A percentile compares a stretch with the other conserved stretches of the same genome.
Evolutionary conservation across 2,329 filamentous ascomycete genomes (phyloP).

Genomic region (Aureobasidium sp.): DNA sequence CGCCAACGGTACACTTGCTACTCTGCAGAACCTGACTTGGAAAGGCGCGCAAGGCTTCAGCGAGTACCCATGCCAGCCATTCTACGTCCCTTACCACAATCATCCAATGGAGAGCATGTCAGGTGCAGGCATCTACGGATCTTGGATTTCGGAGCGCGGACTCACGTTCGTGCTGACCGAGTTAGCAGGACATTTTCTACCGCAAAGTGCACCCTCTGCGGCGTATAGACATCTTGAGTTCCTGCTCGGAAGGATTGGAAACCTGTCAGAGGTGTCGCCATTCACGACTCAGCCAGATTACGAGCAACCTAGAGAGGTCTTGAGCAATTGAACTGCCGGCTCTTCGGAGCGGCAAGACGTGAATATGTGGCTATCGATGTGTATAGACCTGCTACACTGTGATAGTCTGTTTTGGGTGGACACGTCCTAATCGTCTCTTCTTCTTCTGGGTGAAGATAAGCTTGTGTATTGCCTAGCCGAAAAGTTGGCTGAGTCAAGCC

Average conservation of each 20-base stretch:
- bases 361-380: no score
- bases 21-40: constrained; percentile 25
- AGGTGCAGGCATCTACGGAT: constrained; percentile 19
- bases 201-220: not conserved
- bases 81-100: constrained; percentile 19
- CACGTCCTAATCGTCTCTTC: no score
- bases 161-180: constrained; percentile 21
- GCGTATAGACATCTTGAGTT: constrained; percentile 3
- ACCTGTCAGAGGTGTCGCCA: constrained; percentile 33
- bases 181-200: constrained; percentile 19
- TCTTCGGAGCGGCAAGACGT: no score
- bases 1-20: constrained; percentile 22
- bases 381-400: no score
- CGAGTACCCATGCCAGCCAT: constrained; percentile 14
- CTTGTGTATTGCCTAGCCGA: no score
- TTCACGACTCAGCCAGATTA: constrained; percentile 26
- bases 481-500: no score
- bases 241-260: constrained; percentile 18
- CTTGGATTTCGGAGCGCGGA: constrained; percentile 18
- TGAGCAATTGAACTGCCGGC: constrained; percentile 3
- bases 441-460: no score
- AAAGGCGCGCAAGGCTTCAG: constrained; percentile 23
- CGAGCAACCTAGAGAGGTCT: constrained; percentile 4
- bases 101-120: constrained; percentile 11
- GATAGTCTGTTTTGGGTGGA: no score